Percentiles rank a stretch among this genome's conserved stretches.
Conservation (phyloP, 2,329 filamentous ascomycete species). For the Pseudocercospora cruenta region DNA sequence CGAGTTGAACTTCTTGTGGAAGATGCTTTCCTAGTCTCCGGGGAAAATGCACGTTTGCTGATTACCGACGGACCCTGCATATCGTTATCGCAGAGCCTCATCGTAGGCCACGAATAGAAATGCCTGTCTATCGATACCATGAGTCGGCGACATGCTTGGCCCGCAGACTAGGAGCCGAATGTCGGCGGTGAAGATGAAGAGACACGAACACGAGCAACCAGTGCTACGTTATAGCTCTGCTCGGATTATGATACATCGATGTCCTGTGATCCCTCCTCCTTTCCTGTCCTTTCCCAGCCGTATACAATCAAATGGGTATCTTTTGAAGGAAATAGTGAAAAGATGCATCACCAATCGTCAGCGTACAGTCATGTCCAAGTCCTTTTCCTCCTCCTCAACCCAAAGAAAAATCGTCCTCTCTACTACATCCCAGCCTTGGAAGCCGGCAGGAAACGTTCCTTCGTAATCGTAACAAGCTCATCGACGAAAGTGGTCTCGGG, state of each 20-base stretch:
- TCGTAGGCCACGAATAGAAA: not conserved
- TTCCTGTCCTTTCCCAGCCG: not conserved
- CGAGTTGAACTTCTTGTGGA: too few species aligned
- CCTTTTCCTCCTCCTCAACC: not conserved
- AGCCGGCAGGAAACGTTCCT: slow-evolving; percentile 32
- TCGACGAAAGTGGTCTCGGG: slow-evolving; percentile 49
- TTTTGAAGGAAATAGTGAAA: not conserved
- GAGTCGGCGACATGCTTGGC: not conserved
- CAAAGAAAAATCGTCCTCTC: not conserved
- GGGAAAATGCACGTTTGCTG: not conserved
- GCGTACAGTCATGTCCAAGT: not conserved
- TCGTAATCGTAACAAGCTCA: slow-evolving; percentile 38
- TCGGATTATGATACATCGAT: not conserved
- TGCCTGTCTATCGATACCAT: not conserved
- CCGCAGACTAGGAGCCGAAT: not conserved
- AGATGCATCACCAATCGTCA: not conserved
- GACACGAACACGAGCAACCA: not conserved
- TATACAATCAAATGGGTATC: slow-evolving; percentile 9
- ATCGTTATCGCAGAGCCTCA: slow-evolving; percentile 5
- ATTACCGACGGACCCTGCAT: slow-evolving; percentile 1
- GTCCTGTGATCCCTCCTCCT: not conserved
- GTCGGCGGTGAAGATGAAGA: not conserved
- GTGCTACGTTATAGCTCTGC: not conserved
- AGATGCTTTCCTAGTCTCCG: slow-evolving; percentile 5
- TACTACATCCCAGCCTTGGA: slow-evolving; percentile 14